Evolutionary conservation across 106 monocot genomes (phyloP), one percentile per base, ranked within the genome.

Genomic region (Dendrobium officinale): DNA sequence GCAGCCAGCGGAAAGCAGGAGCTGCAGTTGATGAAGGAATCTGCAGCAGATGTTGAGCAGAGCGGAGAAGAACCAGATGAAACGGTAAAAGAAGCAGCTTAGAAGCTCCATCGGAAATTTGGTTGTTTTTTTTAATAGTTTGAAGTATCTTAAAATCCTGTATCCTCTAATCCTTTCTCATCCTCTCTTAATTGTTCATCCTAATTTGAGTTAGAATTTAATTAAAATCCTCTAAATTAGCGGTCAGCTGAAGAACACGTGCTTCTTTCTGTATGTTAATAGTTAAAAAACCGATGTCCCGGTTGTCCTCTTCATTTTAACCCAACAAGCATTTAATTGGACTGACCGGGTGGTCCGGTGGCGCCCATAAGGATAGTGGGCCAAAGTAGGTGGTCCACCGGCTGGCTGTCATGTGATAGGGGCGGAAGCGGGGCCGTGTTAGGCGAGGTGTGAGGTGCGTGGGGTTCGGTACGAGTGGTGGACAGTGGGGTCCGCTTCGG

Each of bases 11-110:
- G 43, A 13, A 74, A 74, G 43, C 43, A 44, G 74, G 74, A 74
- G 43, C 74, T 74, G 74, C 43, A 42, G 41, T 74, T 74, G 74
- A 74, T 74, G 74, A 19, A 37, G 74, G 74, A 74, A 11, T 17
- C 74, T 43, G 6, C 43, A 13, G 6, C 43, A 13, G 74, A 10
- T 11, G 43, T 4, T 4, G 74, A 74, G 43, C 19, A 24, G 2
- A 27, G 11, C 17, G 41, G 24, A 17, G 73, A 42, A 19, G 73
- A 41, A 45, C 45, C 45, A 9, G 45, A 45, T 6, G 45, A 20
- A n/a, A 66, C 9, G 64, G 64, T 4, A 24, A 26, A 26, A 5
- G 64, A 58, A 24, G 64, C n/a, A 7, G 22, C 6, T 55, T 17
- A 17, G 55, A 13, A 17, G 17, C 20, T 26, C 22, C 6, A 7